These are phyloP conservation scores for Hibiscus syriacus DNA, from an alignment of 345 rosid genomes.

Conservation along the genomic window DNA sequence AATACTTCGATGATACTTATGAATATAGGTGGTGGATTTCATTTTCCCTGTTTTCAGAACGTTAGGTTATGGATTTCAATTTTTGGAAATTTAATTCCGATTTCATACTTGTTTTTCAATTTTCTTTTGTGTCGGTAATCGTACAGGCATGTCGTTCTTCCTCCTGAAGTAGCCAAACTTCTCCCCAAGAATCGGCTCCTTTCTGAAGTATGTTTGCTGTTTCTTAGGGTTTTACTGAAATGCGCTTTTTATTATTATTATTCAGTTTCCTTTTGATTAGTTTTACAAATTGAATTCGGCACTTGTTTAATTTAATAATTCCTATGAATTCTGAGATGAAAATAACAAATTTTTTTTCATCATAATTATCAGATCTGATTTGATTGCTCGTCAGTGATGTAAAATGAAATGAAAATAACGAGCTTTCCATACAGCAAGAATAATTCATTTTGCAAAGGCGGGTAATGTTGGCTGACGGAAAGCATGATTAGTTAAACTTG, in stretches of 20 bases:
- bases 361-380: neutral
- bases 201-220: constrained; percentile 53
- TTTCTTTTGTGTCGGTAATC: neutral
- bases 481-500: neutral
- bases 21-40: constrained; percentile 57
- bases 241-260: no score
- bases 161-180: constrained; percentile 88
- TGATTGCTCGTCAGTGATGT: neutral
- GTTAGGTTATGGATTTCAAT: neutral
- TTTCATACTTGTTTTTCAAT: neutral
- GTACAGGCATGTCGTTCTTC: constrained; percentile 89
- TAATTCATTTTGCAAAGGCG: no score
- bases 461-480: neutral
- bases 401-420: neutral
- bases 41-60: neutral
- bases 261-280: neutral
- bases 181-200: constrained; percentile 95
- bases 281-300: neutral
- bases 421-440: neutral
- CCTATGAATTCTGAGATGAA: neutral
- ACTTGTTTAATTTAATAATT: neutral
- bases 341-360: no score
- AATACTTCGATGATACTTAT: constrained; percentile 82
- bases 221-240: constrained; percentile 1
- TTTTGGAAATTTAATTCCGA: neutral